A percentile compares a stretch with the other conserved stretches of the same genome.
Conservation (phyloP, 2,329 filamentous ascomycete species). For the Alternaria sp. region DNA sequence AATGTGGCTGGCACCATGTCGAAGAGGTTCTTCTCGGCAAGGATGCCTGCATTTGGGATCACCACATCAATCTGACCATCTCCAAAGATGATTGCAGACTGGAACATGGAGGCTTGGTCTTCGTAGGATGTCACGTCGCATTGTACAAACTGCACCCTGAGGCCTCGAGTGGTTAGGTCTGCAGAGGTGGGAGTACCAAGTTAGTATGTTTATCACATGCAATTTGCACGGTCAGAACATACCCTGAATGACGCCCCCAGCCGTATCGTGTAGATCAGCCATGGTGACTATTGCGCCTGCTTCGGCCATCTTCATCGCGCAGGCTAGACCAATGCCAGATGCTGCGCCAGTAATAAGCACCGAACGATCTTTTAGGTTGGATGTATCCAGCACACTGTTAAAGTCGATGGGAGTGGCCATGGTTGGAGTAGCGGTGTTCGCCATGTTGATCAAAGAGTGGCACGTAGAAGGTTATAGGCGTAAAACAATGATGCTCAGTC, state of each 20-base stretch:
- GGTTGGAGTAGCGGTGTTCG: not conserved
- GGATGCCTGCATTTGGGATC: constrained; percentile 39
- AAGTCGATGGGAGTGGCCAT: constrained; percentile 7
- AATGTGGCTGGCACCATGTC: constrained; percentile 21
- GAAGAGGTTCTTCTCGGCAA: constrained; percentile 30
- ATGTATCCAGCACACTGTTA: not conserved
- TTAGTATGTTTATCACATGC: not conserved
- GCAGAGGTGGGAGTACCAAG: not conserved
- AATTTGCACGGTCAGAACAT: not conserved
- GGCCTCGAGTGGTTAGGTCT: constrained; percentile 19
- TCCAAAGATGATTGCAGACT: constrained; percentile 34
- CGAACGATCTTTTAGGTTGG: constrained; percentile 23
- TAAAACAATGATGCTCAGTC: not conserved
- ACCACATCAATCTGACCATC: constrained; percentile 38
- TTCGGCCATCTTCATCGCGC: constrained; percentile 23
- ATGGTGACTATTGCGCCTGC: constrained; percentile 34
- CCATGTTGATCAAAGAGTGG: not conserved
- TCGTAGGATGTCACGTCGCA: constrained; percentile 41
- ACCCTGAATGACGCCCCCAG: constrained; percentile 8
- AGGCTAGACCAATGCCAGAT: constrained; percentile 35
- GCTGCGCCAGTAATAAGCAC: constrained; percentile 36
- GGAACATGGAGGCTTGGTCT: constrained; percentile 39
- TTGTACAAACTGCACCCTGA: constrained; percentile 36
- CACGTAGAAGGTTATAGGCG: not conserved
- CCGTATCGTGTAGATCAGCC: constrained; percentile 26